phyloP scores from a whole-genome alignment of 352 stramenopile species.

The Phytopythium cucurbitacearum region DNA sequence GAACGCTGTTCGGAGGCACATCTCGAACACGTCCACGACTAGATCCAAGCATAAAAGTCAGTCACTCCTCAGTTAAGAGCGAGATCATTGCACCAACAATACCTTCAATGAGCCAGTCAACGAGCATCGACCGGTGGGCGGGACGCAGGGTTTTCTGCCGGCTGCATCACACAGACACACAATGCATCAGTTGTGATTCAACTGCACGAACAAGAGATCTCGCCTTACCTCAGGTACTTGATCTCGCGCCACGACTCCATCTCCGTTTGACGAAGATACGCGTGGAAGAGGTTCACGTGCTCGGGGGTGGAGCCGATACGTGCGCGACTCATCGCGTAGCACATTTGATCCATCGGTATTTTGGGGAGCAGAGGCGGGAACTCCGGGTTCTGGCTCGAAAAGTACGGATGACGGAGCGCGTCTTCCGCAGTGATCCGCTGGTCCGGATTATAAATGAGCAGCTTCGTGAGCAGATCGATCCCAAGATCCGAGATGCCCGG shows the following conservation, averaged over 20 bases:
- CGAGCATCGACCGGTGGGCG: slow-evolving; percentile 87
- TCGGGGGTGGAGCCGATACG: slow-evolving; percentile 49
- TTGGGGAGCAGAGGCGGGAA: slow-evolving; percentile 50
- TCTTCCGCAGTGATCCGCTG: slow-evolving; percentile 81
- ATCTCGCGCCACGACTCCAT: slow-evolving; percentile 82
- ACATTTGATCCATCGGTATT: slow-evolving; percentile 79
- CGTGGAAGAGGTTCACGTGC: slow-evolving; percentile 77
- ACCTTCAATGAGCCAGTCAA: slow-evolving; percentile 92
- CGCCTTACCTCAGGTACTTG: slow-evolving; percentile 73
- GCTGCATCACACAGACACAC: slow-evolving; percentile 14
- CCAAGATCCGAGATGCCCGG: slow-evolving; percentile 63
- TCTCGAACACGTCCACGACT: slow-evolving; percentile 92
- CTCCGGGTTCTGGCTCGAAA: slow-evolving; percentile 38
- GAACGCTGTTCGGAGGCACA: slow-evolving; percentile 88
- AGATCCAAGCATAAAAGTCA: slow-evolving; percentile 1
- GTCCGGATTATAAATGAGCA: slow-evolving; percentile 81
- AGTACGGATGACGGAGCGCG: slow-evolving; percentile 79
- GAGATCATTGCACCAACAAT: slow-evolving; percentile 4
- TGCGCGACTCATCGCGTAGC: slow-evolving; percentile 50
- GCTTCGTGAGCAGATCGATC: slow-evolving; percentile 67
- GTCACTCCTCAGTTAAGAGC: background rate
- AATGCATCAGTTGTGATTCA: slow-evolving; percentile 1
- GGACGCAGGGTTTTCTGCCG: slow-evolving; percentile 79
- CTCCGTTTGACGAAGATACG: slow-evolving; percentile 75
- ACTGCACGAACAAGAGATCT: background rate